Conservation (phyloP, 257 asterid species). For the Petrea volubilis region DNA sequence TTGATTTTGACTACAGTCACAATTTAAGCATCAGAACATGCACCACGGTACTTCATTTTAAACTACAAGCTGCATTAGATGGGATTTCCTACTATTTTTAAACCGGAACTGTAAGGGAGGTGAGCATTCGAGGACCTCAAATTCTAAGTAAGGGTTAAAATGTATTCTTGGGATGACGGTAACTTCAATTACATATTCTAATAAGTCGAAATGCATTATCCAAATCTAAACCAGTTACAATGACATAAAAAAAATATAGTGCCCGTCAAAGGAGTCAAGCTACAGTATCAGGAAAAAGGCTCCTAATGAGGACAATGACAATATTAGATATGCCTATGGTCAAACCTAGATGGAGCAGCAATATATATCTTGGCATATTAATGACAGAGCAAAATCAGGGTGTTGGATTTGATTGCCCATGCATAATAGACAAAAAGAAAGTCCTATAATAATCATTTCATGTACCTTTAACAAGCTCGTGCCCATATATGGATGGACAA, state of each 20-base stretch:
- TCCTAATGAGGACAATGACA: conserved; percentile 9
- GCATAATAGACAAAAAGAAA: conserved; percentile 7
- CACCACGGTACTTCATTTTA: neutral
- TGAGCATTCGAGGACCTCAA: neutral
- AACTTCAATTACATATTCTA: conserved; percentile 1
- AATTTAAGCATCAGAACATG: neutral
- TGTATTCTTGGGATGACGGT: conserved; percentile 8
- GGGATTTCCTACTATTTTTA: neutral
- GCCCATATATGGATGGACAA: conserved; percentile 97
- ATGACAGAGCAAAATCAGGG: conserved; percentile 9
- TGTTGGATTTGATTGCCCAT: conserved; percentile 8
- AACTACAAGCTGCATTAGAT: neutral
- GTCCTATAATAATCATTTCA: neutral
- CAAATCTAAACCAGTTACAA: neutral
- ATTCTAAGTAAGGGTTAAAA: neutral
- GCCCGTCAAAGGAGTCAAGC: neutral
- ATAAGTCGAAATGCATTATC: conserved; percentile 1
- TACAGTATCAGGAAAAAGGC: conserved; percentile 10
- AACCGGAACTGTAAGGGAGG: conserved; percentile 1
- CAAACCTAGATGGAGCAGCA: neutral
- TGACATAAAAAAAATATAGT: neutral
- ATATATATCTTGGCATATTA: neutral
- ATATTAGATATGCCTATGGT: neutral
- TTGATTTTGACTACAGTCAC: neutral
- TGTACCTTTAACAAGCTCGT: conserved; percentile 96